Percentiles rank a stretch among this genome's conserved stretches.
These are phyloP conservation scores for Inosperma sp. DNA, from an alignment of 768 basidiomycete species.

Conservation along the genomic window DNA sequence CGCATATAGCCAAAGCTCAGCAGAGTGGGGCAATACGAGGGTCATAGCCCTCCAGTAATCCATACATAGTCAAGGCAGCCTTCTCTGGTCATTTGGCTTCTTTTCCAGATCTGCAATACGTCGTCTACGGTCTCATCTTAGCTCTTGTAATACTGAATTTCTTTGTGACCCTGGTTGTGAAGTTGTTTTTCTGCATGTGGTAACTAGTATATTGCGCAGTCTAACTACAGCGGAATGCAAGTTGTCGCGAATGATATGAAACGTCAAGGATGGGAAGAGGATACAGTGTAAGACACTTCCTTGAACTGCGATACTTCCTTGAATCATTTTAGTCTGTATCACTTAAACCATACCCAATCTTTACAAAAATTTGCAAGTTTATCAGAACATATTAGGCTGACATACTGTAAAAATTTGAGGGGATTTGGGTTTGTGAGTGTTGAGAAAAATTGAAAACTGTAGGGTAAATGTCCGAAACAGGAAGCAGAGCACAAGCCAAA, in stretches of 20 bases:
- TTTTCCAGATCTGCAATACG: constrained; percentile 83
- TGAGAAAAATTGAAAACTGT: too few species aligned
- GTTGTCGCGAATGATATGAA: constrained; percentile 88
- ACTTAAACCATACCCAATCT: too few species aligned
- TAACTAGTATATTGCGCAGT: constrained; percentile 95
- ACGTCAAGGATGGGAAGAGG: constrained; percentile 78
- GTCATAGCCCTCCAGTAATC: constrained; percentile 89
- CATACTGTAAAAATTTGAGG: too few species aligned
- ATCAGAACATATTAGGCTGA: too few species aligned
- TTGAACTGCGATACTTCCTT: too few species aligned
- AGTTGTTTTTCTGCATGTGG: constrained; percentile 82
- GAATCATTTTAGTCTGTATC: too few species aligned
- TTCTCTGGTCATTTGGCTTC: constrained; percentile 92
- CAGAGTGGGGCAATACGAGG: constrained; percentile 86
- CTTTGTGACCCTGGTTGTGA: too few species aligned
- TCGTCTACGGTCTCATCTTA: constrained; percentile 51
- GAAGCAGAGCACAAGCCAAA: too few species aligned
- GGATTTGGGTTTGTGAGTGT: too few species aligned
- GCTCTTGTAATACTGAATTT: constrained; percentile 58
- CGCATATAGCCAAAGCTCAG: constrained; percentile 96
- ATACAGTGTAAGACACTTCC: too few species aligned
- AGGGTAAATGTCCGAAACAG: too few species aligned
- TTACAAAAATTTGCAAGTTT: too few species aligned
- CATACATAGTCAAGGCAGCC: constrained; percentile 88
- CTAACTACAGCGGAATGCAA: constrained; percentile 91